phyloP scores from a whole-genome alignment of 2,329 filamentous ascomycete genomes.

The Periconia sp. region DNA sequence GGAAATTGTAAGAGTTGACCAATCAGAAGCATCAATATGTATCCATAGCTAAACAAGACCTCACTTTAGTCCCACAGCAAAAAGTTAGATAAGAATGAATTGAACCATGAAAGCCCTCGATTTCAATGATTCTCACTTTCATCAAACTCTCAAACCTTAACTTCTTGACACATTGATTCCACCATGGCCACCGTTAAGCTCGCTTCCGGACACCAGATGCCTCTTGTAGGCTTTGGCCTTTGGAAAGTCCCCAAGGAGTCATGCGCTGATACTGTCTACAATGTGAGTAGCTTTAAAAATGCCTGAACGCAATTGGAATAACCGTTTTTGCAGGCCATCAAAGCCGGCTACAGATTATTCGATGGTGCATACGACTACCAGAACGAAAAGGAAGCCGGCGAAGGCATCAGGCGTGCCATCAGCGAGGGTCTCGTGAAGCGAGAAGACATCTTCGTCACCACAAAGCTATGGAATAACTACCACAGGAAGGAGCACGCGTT shows the following conservation, averaged over 20 bases:
- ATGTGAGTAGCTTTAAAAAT: conserved; percentile 34
- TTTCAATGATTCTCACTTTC: not conserved
- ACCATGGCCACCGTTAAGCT: conserved; percentile 58
- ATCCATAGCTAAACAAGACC: not conserved
- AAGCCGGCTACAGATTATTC: conserved; percentile 31
- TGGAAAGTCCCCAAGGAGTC: conserved; percentile 81
- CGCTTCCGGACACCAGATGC: conserved; percentile 69
- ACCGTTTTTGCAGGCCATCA: conserved; percentile 16
- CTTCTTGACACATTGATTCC: not conserved
- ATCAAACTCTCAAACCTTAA: not conserved
- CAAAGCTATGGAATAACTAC: conserved; percentile 89
- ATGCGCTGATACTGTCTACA: conserved; percentile 76
- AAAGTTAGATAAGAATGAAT: not conserved
- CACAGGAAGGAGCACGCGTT: conserved; percentile 75
- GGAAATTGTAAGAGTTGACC: conserved; percentile 13
- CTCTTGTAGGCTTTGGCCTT: conserved; percentile 74
- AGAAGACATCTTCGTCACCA: conserved; percentile 84
- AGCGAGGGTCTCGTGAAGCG: conserved; percentile 42
- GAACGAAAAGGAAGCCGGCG: conserved; percentile 23
- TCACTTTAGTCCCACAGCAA: not conserved
- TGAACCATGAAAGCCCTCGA: not conserved
- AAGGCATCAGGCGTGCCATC: conserved; percentile 21
- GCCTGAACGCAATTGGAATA: not conserved
- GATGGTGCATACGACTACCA: conserved; percentile 31
- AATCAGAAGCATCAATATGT: conserved; percentile 6